These are phyloP conservation scores for Solidago caesia DNA, from an alignment of 129 eudicot species.

Conservation along the genomic window DNA sequence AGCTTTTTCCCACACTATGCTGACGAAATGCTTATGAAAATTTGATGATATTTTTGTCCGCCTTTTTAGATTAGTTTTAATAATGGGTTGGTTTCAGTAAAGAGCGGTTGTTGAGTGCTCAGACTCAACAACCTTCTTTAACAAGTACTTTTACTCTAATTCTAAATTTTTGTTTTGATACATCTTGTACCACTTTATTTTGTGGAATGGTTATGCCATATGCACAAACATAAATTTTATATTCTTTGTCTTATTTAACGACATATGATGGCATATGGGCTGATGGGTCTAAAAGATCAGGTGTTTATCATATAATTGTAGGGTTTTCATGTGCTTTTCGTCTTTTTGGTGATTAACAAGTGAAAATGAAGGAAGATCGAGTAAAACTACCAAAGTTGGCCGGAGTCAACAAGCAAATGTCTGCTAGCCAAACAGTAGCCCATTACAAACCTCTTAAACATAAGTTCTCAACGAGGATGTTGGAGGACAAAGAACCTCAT, in stretches of 20 bases:
- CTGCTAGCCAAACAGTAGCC: no score
- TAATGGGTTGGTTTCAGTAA: constrained; percentile 22
- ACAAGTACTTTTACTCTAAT: not conserved
- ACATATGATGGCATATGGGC: not conserved
- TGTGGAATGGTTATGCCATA: constrained; percentile 2
- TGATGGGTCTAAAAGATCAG: not conserved
- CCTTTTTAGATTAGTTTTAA: constrained; percentile 14
- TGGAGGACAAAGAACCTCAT: no score
- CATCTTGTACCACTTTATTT: constrained; percentile 8
- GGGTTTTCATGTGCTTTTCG: no score
- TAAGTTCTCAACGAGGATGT: no score
- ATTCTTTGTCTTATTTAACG: not conserved
- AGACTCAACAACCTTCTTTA: not conserved
- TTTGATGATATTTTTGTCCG: not conserved
- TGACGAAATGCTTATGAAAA: constrained; percentile 8
- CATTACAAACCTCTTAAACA: no score
- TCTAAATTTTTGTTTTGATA: constrained; percentile 13
- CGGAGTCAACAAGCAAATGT: no score
- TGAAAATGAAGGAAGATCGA: no score
- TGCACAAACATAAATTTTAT: not conserved
- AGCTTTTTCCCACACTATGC: not conserved
- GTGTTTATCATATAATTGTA: no score
- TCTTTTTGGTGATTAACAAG: no score
- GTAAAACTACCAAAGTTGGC: no score
- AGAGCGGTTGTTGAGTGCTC: not conserved